Percentiles rank a stretch among this genome's conserved stretches.
phyloP scores from a whole-genome alignment of 495 filamentous ascomycete genomes.

The Aspergillus panamensis region DNA sequence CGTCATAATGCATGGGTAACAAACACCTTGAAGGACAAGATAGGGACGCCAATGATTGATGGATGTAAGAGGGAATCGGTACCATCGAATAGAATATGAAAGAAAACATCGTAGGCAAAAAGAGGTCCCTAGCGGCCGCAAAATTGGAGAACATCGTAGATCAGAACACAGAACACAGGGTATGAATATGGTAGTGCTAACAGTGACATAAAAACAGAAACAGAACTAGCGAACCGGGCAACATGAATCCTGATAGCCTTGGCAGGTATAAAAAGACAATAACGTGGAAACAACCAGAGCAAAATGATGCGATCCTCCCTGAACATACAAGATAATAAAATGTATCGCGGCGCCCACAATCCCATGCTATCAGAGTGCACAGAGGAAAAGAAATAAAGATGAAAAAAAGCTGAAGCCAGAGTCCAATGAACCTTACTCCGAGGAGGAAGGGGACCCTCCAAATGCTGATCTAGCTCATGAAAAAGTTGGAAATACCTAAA shows the following conservation, averaged over 20 bases:
- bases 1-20: neutral
- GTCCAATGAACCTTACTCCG: slow-evolving; percentile 42
- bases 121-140: slow-evolving; percentile 2
- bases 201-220: slow-evolving; percentile 13
- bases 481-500: slow-evolving; percentile 34
- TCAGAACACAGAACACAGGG: slow-evolving; percentile 17
- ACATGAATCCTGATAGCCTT: slow-evolving; percentile 29
- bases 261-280: slow-evolving; percentile 24
- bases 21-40: slow-evolving; percentile 9
- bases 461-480: slow-evolving; percentile 49
- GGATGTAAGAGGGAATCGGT: slow-evolving; percentile 13
- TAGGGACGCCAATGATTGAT: slow-evolving; percentile 7
- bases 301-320: slow-evolving; percentile 32
- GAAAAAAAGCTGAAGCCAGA: slow-evolving; percentile 27
- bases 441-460: slow-evolving; percentile 44
- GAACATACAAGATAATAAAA: slow-evolving; percentile 28
- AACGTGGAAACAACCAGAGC: slow-evolving; percentile 33
- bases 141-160: slow-evolving; percentile 4
- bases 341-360: slow-evolving; percentile 38
- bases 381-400: slow-evolving; percentile 16
- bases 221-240: slow-evolving; percentile 13
- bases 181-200: slow-evolving; percentile 20
- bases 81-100: slow-evolving; percentile 18
- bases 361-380: slow-evolving; percentile 33
- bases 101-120: slow-evolving; percentile 3